Conservation (phyloP, 306 rosid genomes). For the Elaeagnus macrophylla region DNA sequence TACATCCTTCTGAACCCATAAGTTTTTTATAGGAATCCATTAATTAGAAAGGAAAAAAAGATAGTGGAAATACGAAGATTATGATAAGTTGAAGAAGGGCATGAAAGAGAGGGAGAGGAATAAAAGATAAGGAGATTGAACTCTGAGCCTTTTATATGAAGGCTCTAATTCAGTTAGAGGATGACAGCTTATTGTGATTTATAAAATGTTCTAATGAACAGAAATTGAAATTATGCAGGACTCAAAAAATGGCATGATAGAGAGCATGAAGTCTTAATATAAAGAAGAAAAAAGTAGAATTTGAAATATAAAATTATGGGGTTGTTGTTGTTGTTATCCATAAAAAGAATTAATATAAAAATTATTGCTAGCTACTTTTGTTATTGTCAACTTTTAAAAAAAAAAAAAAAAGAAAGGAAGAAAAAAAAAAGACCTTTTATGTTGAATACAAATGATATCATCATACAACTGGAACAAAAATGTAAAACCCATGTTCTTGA, state of each 20-base stretch:
- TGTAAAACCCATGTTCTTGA: constrained; percentile 4
- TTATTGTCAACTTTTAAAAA: constrained; percentile 24
- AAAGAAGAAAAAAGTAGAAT: constrained; percentile 4
- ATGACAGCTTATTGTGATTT: too few relatives aligned
- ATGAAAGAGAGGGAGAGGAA: too few relatives aligned
- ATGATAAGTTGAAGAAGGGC: too few relatives aligned
- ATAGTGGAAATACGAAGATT: constrained; percentile 9
- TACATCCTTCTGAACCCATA: constrained; percentile 52
- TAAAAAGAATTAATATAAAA: constrained; percentile 25
- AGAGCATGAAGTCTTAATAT: too few relatives aligned
- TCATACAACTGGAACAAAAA: not conserved
- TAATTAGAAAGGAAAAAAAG: constrained; percentile 10
- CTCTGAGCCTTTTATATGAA: too few relatives aligned
- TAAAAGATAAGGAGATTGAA: too few relatives aligned
- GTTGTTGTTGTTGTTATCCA: constrained; percentile 27
- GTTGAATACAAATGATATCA: constrained; percentile 7
- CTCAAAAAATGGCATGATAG: not conserved
- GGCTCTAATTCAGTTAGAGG: too few relatives aligned
- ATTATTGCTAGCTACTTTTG: constrained; percentile 17
- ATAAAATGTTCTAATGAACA: too few relatives aligned
- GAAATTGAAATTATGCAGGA: not conserved
- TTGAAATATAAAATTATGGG: constrained; percentile 28
- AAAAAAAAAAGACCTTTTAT: constrained; percentile 3
- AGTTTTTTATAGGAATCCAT: constrained; percentile 21
- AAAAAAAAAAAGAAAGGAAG: too few relatives aligned